Conservation (phyloP, 192 early-diverging fungal species). For the Allomyces macrogynus region DNA sequence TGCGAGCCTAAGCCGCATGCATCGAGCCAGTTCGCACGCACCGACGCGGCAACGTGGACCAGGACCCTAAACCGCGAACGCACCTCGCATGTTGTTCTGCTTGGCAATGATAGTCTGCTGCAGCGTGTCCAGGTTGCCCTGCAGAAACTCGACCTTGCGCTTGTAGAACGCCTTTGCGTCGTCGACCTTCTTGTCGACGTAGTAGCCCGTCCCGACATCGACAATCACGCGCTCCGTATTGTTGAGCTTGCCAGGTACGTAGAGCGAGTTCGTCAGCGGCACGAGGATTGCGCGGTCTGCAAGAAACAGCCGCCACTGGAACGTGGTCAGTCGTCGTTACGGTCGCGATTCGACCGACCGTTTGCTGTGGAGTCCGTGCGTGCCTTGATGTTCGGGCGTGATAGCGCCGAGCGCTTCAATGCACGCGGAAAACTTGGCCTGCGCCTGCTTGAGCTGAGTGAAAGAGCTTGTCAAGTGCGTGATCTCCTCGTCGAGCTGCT, state of each 20-base stretch:
- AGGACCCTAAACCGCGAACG: not conserved
- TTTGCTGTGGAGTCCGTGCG: not conserved
- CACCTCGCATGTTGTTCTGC: conserved; percentile 47
- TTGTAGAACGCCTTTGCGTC: conserved; percentile 71
- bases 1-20: no score
- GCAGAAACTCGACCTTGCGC: conserved; percentile 60
- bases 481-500: conserved; percentile 76
- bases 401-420: conserved; percentile 46
- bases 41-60: no score
- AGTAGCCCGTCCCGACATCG: conserved; percentile 93
- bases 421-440: conserved; percentile 67
- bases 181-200: conserved; percentile 56
- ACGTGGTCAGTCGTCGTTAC: not conserved
- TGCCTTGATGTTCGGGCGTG: conserved; percentile 28
- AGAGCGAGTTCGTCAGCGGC: conserved; percentile 39
- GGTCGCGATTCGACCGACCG: not conserved
- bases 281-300: conserved; percentile 20
- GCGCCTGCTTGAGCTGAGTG: conserved; percentile 67
- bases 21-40: no score
- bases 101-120: conserved; percentile 61
- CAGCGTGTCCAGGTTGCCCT: conserved; percentile 57
- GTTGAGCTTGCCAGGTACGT: conserved; percentile 72
- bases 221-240: conserved; percentile 72
- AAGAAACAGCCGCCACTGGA: not conserved
- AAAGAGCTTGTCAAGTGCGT: conserved; percentile 65